These are phyloP conservation scores for Xylaria sp. DNA, from an alignment of 2,329 filamentous ascomycete species.

Conservation along the genomic window DNA sequence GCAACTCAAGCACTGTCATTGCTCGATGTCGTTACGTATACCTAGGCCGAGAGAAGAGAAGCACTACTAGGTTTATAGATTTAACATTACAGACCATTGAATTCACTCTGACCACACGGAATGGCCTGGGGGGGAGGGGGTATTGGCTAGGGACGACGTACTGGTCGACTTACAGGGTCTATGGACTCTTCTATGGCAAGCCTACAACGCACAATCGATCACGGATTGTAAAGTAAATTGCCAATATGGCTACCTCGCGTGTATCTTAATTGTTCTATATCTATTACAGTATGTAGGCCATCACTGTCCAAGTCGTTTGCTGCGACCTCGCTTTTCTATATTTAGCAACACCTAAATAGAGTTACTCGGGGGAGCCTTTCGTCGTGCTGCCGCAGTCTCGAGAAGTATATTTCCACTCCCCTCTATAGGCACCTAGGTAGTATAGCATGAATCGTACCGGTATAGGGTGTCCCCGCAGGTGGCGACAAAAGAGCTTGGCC, in stretches of 20 bases:
- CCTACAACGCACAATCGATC: not conserved
- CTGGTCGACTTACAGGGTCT: not conserved
- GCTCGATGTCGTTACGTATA: not conserved
- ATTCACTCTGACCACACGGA: slow-evolving; percentile 2
- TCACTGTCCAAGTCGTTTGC: not conserved
- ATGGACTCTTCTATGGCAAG: not conserved
- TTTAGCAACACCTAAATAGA: slow-evolving; percentile 11
- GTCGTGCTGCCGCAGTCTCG: not conserved
- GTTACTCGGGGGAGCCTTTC: not conserved
- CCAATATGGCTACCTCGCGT: not conserved
- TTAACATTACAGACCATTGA: not conserved
- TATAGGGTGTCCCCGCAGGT: slow-evolving; percentile 4
- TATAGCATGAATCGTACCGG: not conserved
- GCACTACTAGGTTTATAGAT: not conserved
- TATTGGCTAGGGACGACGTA: not conserved
- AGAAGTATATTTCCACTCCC: not conserved
- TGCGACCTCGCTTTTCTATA: slow-evolving; percentile 21
- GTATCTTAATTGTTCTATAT: not conserved
- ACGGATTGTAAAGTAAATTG: not conserved
- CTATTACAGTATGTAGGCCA: not conserved
- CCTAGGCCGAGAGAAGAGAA: not conserved
- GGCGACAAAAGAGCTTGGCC: not conserved
- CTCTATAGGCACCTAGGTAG: too few species aligned
- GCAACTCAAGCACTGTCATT: not conserved
- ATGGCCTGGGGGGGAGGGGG: slow-evolving; percentile 14